Base-by-base conservation (phyloP, 345 rosid genomes). In the Angophora floribunda region DNA sequence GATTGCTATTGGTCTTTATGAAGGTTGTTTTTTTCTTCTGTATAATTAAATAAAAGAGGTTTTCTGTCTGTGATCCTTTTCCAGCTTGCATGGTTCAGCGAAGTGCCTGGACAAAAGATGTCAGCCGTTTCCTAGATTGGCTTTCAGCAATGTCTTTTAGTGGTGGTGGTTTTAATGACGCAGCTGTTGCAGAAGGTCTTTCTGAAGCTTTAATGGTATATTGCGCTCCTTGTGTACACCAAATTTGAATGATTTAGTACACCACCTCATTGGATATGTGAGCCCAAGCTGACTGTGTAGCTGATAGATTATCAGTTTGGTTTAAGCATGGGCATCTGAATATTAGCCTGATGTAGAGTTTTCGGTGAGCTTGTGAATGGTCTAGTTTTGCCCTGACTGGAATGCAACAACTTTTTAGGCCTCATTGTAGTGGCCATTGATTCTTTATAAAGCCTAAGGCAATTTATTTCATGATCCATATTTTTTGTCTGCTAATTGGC, bases 141-240 rank as follows among this genome's bases (percentile, higher is more conserved):
- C 95, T 98, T 85, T 94, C 93, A 32, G 93, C 95, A 84, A 90
- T 98, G 85, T 95, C 96, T 44, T 97, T 97, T 93, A 88, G 93
- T 86, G 99, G 99, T 90, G 99, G 98, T 90, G 99, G 99, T 93
- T 98, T 98, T 91, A 93, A 89, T 89, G 98, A 98, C 87, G 99
- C 93, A 89, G 99, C 99, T 57, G 96, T 97, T 90, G 99, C 99
- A 5, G 99, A 98, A 93, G 99, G 99, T 87, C 98, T 98, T 90
- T 92, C 99, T 86, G 99, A 98, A 92, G 99, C 99, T 85, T 89
- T 97, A 87, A 98, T 98, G 99, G 99, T 96, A 90, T 70, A 90
- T 41, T 47, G 6, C 49, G 4, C 84, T 87, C 13, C 87, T 88
- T 53, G 22, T 52, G n/a, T 50, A n/a, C 24, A 50, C 55, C 41